Evolutionary conservation across 2,329 filamentous ascomycete species (phyloP).

Genomic region (Nannizziopsis arthrosporioides): DNA sequence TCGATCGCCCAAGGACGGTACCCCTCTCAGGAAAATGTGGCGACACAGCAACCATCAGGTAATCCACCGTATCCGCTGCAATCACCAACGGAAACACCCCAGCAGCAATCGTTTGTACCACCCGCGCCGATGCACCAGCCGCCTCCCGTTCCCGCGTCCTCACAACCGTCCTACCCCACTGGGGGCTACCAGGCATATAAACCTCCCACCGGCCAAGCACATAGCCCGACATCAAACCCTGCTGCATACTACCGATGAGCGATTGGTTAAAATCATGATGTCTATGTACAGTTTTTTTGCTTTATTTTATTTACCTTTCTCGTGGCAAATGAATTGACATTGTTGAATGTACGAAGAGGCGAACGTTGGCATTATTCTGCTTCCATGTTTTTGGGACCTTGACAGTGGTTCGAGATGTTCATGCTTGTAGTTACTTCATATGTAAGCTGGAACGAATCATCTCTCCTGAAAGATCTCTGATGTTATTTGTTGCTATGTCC

Average conservation of each 20-base stretch:
- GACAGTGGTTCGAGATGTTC: too few species aligned
- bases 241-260: slow-evolving; percentile 30
- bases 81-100: slow-evolving; percentile 17
- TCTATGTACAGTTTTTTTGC: neutral
- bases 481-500: too few species aligned
- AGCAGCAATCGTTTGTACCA: slow-evolving; percentile 8
- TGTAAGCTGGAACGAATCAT: too few species aligned
- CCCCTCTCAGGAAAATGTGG: slow-evolving; percentile 24
- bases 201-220: slow-evolving; percentile 20
- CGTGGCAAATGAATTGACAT: too few species aligned
- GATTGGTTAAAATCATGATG: neutral
- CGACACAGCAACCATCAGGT: slow-evolving; percentile 14
- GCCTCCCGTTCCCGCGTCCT: slow-evolving; percentile 24
- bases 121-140: slow-evolving; percentile 22
- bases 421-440: too few species aligned
- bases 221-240: slow-evolving; percentile 23
- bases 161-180: slow-evolving; percentile 26
- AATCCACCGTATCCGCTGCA: slow-evolving; percentile 22
- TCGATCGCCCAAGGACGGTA: slow-evolving; percentile 26
- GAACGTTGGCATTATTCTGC: too few species aligned
- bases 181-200: slow-evolving; percentile 30
- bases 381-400: too few species aligned
- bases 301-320: neutral
- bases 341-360: too few species aligned
- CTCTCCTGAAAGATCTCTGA: too few species aligned